Evolutionary conservation across 495 filamentous ascomycete genomes (phyloP).

Genomic region (Trichodelitschia bisporula): DNA sequence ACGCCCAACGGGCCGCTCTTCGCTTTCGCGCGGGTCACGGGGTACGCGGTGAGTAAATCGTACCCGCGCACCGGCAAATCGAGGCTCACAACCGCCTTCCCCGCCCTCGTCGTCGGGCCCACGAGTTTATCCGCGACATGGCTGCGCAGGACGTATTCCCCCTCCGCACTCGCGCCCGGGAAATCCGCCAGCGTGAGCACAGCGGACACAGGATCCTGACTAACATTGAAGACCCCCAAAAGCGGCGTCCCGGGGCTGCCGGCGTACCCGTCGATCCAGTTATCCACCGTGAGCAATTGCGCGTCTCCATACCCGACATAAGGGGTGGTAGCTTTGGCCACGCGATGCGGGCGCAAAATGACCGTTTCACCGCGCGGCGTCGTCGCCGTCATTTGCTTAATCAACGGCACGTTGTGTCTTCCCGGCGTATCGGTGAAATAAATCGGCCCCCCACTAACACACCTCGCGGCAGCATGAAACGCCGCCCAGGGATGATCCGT

Average conservation of each 20-base stretch:
- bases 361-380: conserved; percentile 45
- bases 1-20: conserved; percentile 12
- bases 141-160: neutral
- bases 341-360: conserved; percentile 46
- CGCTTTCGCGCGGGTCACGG: conserved; percentile 7
- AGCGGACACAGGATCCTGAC: conserved; percentile 27
- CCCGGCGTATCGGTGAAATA: conserved; percentile 83
- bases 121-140: neutral
- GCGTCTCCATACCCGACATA: conserved; percentile 54
- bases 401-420: conserved; percentile 44
- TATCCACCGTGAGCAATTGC: conserved; percentile 51
- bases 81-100: conserved; percentile 23
- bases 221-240: conserved; percentile 67
- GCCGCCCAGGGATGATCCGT: conserved; percentile 50
- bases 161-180: conserved; percentile 28
- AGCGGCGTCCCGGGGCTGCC: conserved; percentile 48
- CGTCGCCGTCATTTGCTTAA: conserved; percentile 50
- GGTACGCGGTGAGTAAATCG: conserved; percentile 12
- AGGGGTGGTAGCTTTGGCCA: conserved; percentile 42
- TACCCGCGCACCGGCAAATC: conserved; percentile 37
- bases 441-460: conserved; percentile 73
- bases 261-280: conserved; percentile 33
- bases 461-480: conserved; percentile 77
- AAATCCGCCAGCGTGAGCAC: conserved; percentile 47
- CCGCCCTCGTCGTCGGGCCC: conserved; percentile 19